phyloP scores from a whole-genome alignment of 2,329 filamentous ascomycete species.

The Tolypocladium endophyticum region DNA sequence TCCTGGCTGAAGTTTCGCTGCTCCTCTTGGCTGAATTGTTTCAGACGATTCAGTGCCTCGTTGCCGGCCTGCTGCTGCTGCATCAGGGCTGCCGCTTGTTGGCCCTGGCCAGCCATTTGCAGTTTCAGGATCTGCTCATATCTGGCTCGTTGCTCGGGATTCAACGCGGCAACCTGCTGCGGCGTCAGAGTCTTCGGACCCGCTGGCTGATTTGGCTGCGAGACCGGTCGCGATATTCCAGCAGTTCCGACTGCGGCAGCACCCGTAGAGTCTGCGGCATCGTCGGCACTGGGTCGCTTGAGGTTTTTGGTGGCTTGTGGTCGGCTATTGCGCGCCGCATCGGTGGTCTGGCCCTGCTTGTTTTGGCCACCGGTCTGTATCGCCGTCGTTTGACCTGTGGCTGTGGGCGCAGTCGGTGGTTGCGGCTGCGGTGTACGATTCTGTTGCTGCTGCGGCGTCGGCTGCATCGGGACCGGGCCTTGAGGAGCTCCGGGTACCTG shows the following conservation, averaged over 20 bases:
- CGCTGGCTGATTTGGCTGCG: conserved; percentile 14
- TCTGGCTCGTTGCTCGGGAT: conserved; percentile 33
- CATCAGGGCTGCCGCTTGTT: conserved; percentile 5
- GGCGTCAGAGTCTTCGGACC: conserved; percentile 16
- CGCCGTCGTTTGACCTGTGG: conserved; percentile 30
- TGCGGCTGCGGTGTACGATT: conserved; percentile 25
- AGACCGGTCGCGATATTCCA: conserved; percentile 9
- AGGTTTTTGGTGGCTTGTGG: conserved; percentile 28
- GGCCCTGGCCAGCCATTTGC: conserved; percentile 15
- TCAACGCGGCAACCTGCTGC: conserved; percentile 27
- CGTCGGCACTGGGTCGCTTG: conserved; percentile 41
- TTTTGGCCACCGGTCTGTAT: conserved; percentile 19
- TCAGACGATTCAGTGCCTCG: conserved; percentile 21
- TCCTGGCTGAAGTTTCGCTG: conserved; percentile 27
- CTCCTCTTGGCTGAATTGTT: conserved; percentile 28
- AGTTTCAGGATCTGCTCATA: conserved; percentile 28
- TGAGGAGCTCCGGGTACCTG: conserved; percentile 32
- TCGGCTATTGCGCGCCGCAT: conserved; percentile 14
- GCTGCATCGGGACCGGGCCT: conserved; percentile 44
- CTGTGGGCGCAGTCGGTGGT: conserved; percentile 25
- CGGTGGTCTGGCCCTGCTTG: conserved; percentile 13
- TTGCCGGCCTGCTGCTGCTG: conserved; percentile 8
- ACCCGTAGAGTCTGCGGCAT: conserved; percentile 20
- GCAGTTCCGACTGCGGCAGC: conserved; percentile 8
- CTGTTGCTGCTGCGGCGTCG: conserved; percentile 44